Evolutionary conservation across 2,329 filamentous ascomycete species (phyloP), one percentile per base, ranked within the genome.

Genomic region (Coniochaeta ligniaria): DNA sequence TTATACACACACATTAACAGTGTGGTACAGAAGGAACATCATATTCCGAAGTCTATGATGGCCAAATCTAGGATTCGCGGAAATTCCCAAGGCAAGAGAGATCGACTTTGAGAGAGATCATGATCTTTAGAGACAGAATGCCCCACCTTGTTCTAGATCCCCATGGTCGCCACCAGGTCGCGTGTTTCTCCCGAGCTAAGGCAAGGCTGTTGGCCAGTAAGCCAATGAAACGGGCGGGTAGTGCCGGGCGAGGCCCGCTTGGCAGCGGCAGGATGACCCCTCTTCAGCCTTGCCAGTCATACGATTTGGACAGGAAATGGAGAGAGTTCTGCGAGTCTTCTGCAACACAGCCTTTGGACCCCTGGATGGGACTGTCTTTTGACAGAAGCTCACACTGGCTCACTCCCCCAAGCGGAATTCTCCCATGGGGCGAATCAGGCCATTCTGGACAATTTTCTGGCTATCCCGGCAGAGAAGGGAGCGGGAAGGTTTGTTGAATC

Each of bases 231-330:
- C 2, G 3, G 22, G 2, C 6, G 11, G 2, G 9, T 7, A 2
- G 14, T 8, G 35, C 33, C 56, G 56, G 56, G 35, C 20, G 26
- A 31, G 35, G 12, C n/a, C 54, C 31, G 56, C 36, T 58, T 58
- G 56, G 56, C 56, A 31, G 22, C 24, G 36, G 12, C 45, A 17
- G 26, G n/a, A 33, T 28, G 35, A 36, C 56, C 56, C 56, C 35
- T 58, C 56, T 22, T 58, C 22, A 58, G 56, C 56, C 56, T 58
- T 45, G 35, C 38, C 9, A 31, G 54, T 58, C 56, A 58, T 58
- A 58, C 56, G 56, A 58, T 58, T 58, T 45, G 20, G 26, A 58
- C 35, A 28, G 56, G 12, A 58, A 58, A 58, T 58, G 35, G 56
- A 58, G 35, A 43, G 35, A 35, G 26, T 58, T 58, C 56, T 45